Percentiles rank a stretch among this genome's conserved stretches.
Evolutionary conservation across 495 filamentous ascomycete genomes (phyloP).

Genomic region (Pseudomonodictys pantanalensis): DNA sequence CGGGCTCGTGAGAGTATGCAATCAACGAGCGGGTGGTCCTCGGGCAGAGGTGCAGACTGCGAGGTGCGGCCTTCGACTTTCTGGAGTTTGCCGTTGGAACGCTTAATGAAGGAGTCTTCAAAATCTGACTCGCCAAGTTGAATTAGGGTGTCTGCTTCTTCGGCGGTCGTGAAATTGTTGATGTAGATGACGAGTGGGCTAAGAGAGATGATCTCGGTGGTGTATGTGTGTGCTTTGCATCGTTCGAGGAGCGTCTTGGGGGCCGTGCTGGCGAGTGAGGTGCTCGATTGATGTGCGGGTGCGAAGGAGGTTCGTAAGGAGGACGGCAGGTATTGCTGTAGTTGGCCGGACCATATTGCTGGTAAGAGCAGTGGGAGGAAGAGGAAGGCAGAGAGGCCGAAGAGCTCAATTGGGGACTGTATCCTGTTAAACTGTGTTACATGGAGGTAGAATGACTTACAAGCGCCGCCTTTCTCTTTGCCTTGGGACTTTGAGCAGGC

Average conservation of each 20-base stretch:
- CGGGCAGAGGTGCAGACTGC: slow-evolving; percentile 20
- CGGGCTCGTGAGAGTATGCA: slow-evolving; percentile 31
- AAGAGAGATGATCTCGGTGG: slow-evolving; percentile 52
- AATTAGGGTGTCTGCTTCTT: slow-evolving; percentile 43
- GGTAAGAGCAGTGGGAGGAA: slow-evolving; percentile 8
- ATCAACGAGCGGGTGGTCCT: slow-evolving; percentile 6
- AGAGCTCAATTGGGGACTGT: background rate
- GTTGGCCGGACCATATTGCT: background rate
- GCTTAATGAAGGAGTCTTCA: slow-evolving; percentile 19
- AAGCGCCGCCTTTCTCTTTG: background rate
- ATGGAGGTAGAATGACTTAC: background rate
- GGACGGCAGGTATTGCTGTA: slow-evolving; percentile 5
- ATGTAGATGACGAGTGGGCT: slow-evolving; percentile 57
- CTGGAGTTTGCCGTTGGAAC: background rate
- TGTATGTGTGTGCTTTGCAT: slow-evolving; percentile 38
- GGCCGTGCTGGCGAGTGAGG: background rate
- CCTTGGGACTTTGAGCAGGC: background rate
- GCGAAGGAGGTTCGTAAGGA: slow-evolving; percentile 7
- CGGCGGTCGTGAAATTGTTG: slow-evolving; percentile 42
- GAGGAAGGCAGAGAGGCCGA: background rate
- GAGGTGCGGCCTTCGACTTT: slow-evolving; percentile 24
- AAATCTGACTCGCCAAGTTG: slow-evolving; percentile 35
- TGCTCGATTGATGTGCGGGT: background rate
- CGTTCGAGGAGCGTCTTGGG: background rate
- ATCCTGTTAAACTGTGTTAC: background rate